Conservation (phyloP, 306 rosid species). For the peach (Prunus persica) region Prunus_persica_NCBIv2 NC_034012.1:454001-454500, state of each 20-base stretch:
- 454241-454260: conserved; percentile 7
- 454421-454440: not conserved
- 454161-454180: not conserved
- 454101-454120: conserved; percentile 47
- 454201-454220: conserved; percentile 24
- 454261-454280: not conserved
- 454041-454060: conserved; percentile 19
- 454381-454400: not conserved
- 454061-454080: conserved; percentile 21
- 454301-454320: not conserved
- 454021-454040: conserved; percentile 34
- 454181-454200: not conserved
- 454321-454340: not conserved
- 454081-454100: conserved; percentile 50
- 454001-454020: conserved; percentile 52
- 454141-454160: conserved; percentile 42
- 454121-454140: conserved; percentile 36
- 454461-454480: not conserved
- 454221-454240: conserved; percentile 10
- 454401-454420: not conserved
- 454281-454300: not conserved
- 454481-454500: not conserved
- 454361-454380: not conserved
- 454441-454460: not conserved
- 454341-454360: not conserved